A percentile compares a stretch with the other conserved stretches of the same genome.
Conservation (phyloP, 2,329 filamentous ascomycete genomes). For the Stachybotrys chlorohalonatus region DNA sequence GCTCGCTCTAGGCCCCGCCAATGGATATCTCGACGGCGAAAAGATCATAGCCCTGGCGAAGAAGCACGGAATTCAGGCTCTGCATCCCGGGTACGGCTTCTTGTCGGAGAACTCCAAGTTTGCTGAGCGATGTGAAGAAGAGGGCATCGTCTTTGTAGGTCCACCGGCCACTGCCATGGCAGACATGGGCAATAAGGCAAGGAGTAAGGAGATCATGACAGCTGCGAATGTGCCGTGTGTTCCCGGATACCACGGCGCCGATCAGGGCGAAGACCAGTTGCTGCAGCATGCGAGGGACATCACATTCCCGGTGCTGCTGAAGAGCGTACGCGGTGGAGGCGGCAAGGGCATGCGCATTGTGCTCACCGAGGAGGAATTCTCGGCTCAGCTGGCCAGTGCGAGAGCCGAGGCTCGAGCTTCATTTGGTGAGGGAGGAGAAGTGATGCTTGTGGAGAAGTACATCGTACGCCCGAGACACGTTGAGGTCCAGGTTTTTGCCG, state of each 20-base stretch:
- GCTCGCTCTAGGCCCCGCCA: conserved; percentile 72
- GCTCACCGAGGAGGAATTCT: conserved; percentile 57
- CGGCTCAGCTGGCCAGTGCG: conserved; percentile 60
- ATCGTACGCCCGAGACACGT: conserved; percentile 74
- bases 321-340: conserved; percentile 72
- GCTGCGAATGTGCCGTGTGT: conserved; percentile 93
- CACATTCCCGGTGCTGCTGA: conserved; percentile 63
- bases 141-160: conserved; percentile 89
- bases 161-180: conserved; percentile 74
- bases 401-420: conserved; percentile 67
- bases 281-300: conserved; percentile 63
- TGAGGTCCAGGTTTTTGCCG: conserved; percentile 85
- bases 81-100: conserved; percentile 96
- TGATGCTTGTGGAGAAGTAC: conserved; percentile 79
- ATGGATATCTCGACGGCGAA: conserved; percentile 87
- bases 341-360: conserved; percentile 82
- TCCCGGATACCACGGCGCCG: conserved; percentile 83
- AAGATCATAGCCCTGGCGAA: conserved; percentile 85
- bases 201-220: conserved; percentile 95
- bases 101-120: conserved; percentile 90
- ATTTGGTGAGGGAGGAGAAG: conserved; percentile 71
- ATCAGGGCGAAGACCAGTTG: conserved; percentile 59
- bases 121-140: conserved; percentile 77
- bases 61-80: conserved; percentile 75
- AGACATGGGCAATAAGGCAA: conserved; percentile 89